Evolutionary conservation across 73 alveolate genomes (phyloP).

Genomic region (Paramecium biaurelia): DNA sequence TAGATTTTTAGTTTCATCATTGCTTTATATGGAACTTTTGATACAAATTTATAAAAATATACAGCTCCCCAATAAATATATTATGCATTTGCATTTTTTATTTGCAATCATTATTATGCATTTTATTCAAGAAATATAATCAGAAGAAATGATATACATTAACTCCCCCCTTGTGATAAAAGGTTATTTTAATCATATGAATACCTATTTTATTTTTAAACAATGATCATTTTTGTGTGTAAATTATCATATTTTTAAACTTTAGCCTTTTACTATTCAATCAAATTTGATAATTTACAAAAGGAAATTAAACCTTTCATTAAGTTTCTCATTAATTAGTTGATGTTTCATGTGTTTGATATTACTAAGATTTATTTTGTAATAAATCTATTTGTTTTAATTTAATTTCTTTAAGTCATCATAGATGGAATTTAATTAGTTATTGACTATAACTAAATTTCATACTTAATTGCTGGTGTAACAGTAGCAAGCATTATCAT

Average conservation of each 20-base stretch:
- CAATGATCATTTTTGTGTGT: conserved; percentile 32
- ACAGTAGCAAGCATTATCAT: background rate
- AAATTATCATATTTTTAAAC: background rate
- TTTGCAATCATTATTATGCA: conserved; percentile 23
- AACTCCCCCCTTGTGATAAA: background rate
- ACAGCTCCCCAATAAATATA: background rate
- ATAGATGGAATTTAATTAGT: conserved; percentile 4
- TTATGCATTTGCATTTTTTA: background rate
- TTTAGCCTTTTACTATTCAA: conserved; percentile 11
- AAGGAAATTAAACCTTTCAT: background rate
- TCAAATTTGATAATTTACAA: background rate
- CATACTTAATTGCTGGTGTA: conserved; percentile 8
- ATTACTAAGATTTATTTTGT: background rate
- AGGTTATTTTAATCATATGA: background rate
- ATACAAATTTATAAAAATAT: background rate
- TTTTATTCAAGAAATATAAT: conserved; percentile 6
- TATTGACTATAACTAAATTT: background rate
- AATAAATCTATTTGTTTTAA: background rate
- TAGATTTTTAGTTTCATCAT: conserved; percentile 20
- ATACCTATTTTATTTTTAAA: conserved; percentile 5
- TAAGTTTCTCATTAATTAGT: background rate
- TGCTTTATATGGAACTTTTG: background rate
- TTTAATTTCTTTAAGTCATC: background rate
- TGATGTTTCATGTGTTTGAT: conserved; percentile 23
- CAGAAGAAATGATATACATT: background rate